Percentiles rank a stretch among this genome's conserved stretches.
These are phyloP conservation scores for Boletus reticulatus DNA, from an alignment of 768 basidiomycete genomes.

Conservation along the genomic window DNA sequence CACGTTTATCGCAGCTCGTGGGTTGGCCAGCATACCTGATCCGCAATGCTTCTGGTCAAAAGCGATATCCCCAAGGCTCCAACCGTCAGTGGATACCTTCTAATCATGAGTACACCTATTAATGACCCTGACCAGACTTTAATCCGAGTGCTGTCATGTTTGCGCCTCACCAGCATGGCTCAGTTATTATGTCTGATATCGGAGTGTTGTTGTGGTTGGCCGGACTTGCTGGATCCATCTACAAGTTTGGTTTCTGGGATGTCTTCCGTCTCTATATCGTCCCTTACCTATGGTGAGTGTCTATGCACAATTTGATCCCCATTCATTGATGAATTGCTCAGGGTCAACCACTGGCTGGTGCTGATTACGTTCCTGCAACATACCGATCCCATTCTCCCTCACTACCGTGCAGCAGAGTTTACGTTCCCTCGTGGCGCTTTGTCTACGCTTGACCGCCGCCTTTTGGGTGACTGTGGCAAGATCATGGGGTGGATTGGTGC, in stretches of 20 bases:
- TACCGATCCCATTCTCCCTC: constrained; percentile 92
- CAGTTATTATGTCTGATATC: constrained; percentile 80
- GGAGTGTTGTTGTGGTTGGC: constrained; percentile 76
- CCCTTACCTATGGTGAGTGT: constrained; percentile 77
- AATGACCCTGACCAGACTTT: constrained; percentile 54
- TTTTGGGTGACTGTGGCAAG: constrained; percentile 74
- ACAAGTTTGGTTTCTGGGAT: constrained; percentile 61
- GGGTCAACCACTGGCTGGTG: constrained; percentile 94
- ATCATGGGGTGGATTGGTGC: constrained; percentile 86
- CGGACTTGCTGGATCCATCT: constrained; percentile 52
- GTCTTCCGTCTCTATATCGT: constrained; percentile 80
- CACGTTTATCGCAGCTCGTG: constrained; percentile 44
- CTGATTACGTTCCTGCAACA: constrained; percentile 98
- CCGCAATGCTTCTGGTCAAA: constrained; percentile 83
- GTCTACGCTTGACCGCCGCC: constrained; percentile 81
- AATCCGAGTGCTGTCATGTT: constrained; percentile 78
- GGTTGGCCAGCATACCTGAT: constrained; percentile 89
- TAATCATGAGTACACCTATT: not conserved
- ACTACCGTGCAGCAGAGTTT: constrained; percentile 88
- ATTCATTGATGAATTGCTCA: constrained; percentile 20
- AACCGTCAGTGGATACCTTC: constrained; percentile 58
- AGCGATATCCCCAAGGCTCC: constrained; percentile 69
- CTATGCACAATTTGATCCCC: not conserved
- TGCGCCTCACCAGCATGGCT: constrained; percentile 69
- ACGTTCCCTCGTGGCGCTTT: constrained; percentile 94